Evolutionary conservation across 257 asterid species (phyloP).

Genomic region (Knoxia roxburghii): DNA sequence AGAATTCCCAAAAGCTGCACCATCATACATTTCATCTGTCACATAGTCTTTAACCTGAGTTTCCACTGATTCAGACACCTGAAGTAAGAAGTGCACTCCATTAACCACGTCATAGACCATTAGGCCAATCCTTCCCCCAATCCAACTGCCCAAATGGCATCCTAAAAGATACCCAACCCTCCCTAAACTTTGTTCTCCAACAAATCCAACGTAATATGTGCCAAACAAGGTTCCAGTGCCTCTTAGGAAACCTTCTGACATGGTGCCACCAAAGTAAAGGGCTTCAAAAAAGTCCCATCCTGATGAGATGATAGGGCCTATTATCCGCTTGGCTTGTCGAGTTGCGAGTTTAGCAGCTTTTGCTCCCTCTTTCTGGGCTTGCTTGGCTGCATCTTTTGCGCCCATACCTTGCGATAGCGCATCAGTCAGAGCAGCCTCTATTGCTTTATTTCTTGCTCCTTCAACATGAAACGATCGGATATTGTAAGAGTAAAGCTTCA

Average conservation of each 20-base stretch:
- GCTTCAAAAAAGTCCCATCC: conserved; percentile 99
- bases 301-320: conserved; percentile 90
- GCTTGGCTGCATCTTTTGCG: conserved; percentile 65
- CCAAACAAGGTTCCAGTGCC: conserved; percentile 88
- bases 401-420: conserved; percentile 70
- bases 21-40: conserved; percentile 23
- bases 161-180: conserved; percentile 89
- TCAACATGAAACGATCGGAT: conserved; percentile 66
- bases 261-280: conserved; percentile 76
- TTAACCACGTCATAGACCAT: conserved; percentile 84
- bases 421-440: conserved; percentile 68
- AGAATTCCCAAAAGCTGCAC: conserved; percentile 25
- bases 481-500: conserved; percentile 73
- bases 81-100: conserved; percentile 59
- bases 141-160: conserved; percentile 90
- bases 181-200: conserved; percentile 73
- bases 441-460: conserved; percentile 60
- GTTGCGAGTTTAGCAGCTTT: conserved; percentile 92
- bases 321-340: conserved; percentile 60
- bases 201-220: conserved; percentile 58
- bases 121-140: conserved; percentile 85
- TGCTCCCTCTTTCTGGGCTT: conserved; percentile 79
- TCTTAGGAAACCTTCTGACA: conserved; percentile 83
- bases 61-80: conserved; percentile 28
- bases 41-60: conserved; percentile 22